These are phyloP conservation scores for Fusarium torreyae DNA, from an alignment of 2,329 filamentous ascomycete genomes.

Conservation along the genomic window DNA sequence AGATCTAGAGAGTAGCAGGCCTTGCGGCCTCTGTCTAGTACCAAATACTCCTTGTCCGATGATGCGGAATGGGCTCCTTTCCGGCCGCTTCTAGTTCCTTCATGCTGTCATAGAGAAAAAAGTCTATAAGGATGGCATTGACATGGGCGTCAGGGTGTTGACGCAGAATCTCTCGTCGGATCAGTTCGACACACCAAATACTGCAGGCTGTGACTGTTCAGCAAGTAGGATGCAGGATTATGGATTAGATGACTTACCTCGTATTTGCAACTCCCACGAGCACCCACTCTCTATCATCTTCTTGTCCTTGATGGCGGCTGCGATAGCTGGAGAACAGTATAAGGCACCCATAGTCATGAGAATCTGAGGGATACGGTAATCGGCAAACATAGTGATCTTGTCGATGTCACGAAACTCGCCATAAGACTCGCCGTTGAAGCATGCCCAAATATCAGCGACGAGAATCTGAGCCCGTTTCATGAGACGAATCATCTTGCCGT, in stretches of 20 bases:
- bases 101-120: constrained; percentile 95
- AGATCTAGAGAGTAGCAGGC: constrained; percentile 20
- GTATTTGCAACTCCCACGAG: constrained; percentile 87
- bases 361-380: constrained; percentile 97
- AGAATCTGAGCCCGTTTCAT: constrained; percentile 97
- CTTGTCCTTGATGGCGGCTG: constrained; percentile 76
- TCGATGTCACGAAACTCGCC: constrained; percentile 92
- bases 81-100: constrained; percentile 82
- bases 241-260: constrained; percentile 67
- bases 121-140: constrained; percentile 96
- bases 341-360: constrained; percentile 86
- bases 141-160: constrained; percentile 78
- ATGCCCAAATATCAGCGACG: constrained; percentile 96
- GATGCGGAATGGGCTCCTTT: constrained; percentile 77
- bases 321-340: constrained; percentile 85
- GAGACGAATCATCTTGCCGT: constrained; percentile 80
- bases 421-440: constrained; percentile 85
- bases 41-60: constrained; percentile 94
- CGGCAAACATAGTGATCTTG: constrained; percentile 98
- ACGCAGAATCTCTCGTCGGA: constrained; percentile 83
- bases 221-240: not conserved
- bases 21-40: constrained; percentile 69
- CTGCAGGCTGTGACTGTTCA: constrained; percentile 75
- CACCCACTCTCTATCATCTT: constrained; percentile 79
- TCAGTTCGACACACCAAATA: constrained; percentile 95